phyloP scores from a whole-genome alignment of 495 filamentous ascomycete species.

The Penicillium bovifimosum region DNA sequence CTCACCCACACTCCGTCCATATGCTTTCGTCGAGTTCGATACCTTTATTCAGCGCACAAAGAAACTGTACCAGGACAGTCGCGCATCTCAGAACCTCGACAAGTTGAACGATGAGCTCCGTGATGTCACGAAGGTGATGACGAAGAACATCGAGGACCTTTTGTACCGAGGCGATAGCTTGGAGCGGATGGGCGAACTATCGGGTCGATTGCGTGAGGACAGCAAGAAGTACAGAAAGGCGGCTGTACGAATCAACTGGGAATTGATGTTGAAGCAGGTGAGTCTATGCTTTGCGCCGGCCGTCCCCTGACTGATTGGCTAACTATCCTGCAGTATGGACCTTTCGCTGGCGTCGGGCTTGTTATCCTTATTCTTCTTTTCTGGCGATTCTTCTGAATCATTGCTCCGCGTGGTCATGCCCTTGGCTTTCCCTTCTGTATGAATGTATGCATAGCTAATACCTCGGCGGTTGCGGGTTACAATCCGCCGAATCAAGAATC shows the following conservation, averaged over 20 bases:
- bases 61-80: conserved; percentile 88
- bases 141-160: conserved; percentile 99
- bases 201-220: conserved; percentile 78
- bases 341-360: conserved; percentile 70
- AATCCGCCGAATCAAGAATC: conserved; percentile 21
- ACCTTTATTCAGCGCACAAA: conserved; percentile 93
- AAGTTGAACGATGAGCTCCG: conserved; percentile 91
- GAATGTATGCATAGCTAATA: conserved; percentile 44
- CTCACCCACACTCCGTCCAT: conserved; percentile 72
- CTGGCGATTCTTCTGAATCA: conserved; percentile 79
- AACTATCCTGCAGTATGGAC: conserved; percentile 63
- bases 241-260: conserved; percentile 97
- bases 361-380: conserved; percentile 81
- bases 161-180: conserved; percentile 91
- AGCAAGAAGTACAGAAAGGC: conserved; percentile 89
- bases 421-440: conserved; percentile 22
- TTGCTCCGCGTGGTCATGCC: not conserved
- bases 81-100: conserved; percentile 80
- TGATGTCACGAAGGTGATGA: conserved; percentile 99
- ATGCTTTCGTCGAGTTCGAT: conserved; percentile 96
- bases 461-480: conserved; percentile 37
- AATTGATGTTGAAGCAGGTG: conserved; percentile 87
- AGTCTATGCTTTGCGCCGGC: conserved; percentile 17
- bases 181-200: conserved; percentile 96
- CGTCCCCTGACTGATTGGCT: not conserved